phyloP scores from a whole-genome alignment of 768 basidiomycete genomes.

The Lactarius indigo region DNA sequence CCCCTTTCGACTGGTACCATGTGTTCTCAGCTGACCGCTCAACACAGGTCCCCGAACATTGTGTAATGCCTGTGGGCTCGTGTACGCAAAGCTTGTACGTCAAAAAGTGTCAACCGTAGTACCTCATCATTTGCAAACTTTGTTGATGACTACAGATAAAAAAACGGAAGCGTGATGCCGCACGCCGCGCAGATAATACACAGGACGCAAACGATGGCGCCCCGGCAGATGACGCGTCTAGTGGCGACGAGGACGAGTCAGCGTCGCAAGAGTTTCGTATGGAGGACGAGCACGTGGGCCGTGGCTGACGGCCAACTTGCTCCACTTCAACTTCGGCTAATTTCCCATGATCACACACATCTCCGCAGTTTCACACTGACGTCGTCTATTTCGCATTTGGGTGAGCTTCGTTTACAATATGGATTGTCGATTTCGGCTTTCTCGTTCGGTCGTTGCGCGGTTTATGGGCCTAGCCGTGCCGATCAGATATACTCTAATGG shows the following conservation, averaged over 20 bases:
- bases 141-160: slow-evolving; percentile 24
- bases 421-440: slow-evolving; percentile 22
- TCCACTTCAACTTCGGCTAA: slow-evolving; percentile 11
- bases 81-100: slow-evolving; percentile 77
- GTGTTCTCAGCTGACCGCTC: slow-evolving; percentile 25
- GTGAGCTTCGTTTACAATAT: slow-evolving; percentile 28
- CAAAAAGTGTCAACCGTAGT: slow-evolving; percentile 16
- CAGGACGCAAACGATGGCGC: slow-evolving; percentile 15
- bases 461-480: slow-evolving; percentile 23
- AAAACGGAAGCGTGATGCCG: slow-evolving; percentile 26
- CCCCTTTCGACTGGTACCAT: slow-evolving; percentile 7
- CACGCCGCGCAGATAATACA: slow-evolving; percentile 19
- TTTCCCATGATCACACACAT: slow-evolving; percentile 14
- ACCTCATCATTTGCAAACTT: slow-evolving; percentile 12
- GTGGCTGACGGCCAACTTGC: slow-evolving; percentile 16
- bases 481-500: slow-evolving; percentile 28
- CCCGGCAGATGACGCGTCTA: slow-evolving; percentile 20
- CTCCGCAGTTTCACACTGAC: slow-evolving; percentile 22
- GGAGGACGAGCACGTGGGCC: slow-evolving; percentile 21
- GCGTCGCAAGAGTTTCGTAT: slow-evolving; percentile 27
- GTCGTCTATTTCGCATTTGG: slow-evolving; percentile 30
- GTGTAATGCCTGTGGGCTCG: slow-evolving; percentile 83
- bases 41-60: slow-evolving; percentile 69
- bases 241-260: slow-evolving; percentile 27
- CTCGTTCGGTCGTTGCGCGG: slow-evolving; percentile 13